These are phyloP conservation scores for Pseudomicrostroma phylloplanum DNA, from an alignment of 1,284 basidiomycete genomes.

Conservation along the genomic window DNA sequence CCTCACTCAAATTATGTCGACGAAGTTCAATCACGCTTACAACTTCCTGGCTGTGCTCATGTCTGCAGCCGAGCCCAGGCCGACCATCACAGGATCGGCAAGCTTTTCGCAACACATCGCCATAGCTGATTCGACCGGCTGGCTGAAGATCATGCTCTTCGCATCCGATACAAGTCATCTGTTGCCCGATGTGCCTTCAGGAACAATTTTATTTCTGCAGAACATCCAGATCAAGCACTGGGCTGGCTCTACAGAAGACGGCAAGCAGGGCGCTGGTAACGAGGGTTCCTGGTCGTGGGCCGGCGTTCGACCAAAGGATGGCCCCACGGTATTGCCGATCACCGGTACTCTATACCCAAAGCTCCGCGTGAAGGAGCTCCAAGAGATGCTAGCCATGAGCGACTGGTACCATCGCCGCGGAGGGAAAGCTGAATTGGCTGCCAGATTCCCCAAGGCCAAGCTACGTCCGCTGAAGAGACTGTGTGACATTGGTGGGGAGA, in stretches of 20 bases:
- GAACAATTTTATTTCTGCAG: background rate
- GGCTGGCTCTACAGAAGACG: background rate
- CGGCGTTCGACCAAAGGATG: background rate
- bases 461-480: background rate
- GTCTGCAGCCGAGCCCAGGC: background rate
- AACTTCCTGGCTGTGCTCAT: background rate
- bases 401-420: slow-evolving; percentile 5
- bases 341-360: background rate
- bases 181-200: background rate
- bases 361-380: background rate
- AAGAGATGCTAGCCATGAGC: background rate
- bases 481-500: background rate
- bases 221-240: background rate
- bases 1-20: background rate
- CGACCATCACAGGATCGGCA: background rate
- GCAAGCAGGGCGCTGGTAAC: background rate
- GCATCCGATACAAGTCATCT: background rate
- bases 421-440: background rate
- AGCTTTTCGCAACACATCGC: background rate
- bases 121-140: background rate
- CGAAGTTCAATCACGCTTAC: background rate
- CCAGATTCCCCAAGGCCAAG: background rate
- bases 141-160: slow-evolving; percentile 3
- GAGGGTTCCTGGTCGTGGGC: background rate
- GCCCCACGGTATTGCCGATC: background rate